Base-by-base conservation (phyloP, 331 rosid species). In the Spiraea crenata region DNA sequence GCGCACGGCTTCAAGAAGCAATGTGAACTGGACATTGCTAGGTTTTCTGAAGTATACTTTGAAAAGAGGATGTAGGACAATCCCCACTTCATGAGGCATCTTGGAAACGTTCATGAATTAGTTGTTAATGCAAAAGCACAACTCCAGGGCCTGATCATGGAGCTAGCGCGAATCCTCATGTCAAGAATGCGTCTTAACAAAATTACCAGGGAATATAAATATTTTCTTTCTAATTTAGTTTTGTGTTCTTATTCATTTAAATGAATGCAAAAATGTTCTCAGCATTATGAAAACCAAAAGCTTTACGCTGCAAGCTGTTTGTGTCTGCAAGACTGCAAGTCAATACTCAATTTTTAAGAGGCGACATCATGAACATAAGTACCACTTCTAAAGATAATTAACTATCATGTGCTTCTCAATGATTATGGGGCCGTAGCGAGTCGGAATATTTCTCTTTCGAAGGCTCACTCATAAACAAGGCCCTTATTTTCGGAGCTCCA, bases 1-100 rank as follows among this genome's bases (percentile, higher is more conserved):
- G 87, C 0, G 49, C 90, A 41, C 79, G 76, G 40, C 96, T 93
- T 63, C 80, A 78, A 80, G 92, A 79, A 85, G 95, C 99, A 50
- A 74, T 72, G 45, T 83, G 81, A 80, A 17, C 77, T 38, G 31
- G 35, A 65, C 7, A 56, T 5, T 40, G 48, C 14, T 5, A 7
- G 35, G 11, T 46, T 44, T 12, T 52, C 31, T 9, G 16, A 39
- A 56, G 25, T 57, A 42, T 38, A 54, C 67, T 5, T 56, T 57
- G 40, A 52, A 45, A 77, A 35, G 57, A 41, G 4, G 16, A 51
- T 19, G 60, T 17, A 62, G 65, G 55, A 68, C 4, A 17, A 20
- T n/a, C 56, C 52, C 52, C 19, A 15, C 42, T 72, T 64, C 16
- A 15, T 51, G 37, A 20, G 31, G 54, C 74, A 20, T 44, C 54